Percentiles rank a stretch among this genome's conserved stretches.
Evolutionary conservation across 495 filamentous ascomycete genomes (phyloP).

Genomic region (Podospora pseudopauciseta): DNA sequence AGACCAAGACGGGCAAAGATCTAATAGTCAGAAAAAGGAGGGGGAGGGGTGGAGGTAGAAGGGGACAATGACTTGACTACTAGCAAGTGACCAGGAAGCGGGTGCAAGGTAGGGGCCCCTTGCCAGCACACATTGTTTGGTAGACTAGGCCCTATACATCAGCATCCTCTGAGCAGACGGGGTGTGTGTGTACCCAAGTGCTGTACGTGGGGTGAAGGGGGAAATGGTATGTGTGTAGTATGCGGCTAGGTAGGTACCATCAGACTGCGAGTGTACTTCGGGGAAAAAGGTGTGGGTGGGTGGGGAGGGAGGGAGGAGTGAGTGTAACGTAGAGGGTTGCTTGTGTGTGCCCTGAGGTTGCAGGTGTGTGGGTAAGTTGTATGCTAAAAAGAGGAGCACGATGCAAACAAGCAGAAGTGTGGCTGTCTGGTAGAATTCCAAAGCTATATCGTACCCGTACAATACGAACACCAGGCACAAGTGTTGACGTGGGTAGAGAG

Average conservation of each 20-base stretch:
- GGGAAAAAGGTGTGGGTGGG: constrained; percentile 6
- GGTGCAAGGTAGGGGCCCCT: constrained; percentile 19
- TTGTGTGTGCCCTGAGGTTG: constrained; percentile 3
- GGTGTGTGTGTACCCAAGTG: constrained; percentile 18
- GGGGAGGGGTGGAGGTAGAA: constrained; percentile 8
- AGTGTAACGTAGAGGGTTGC: constrained; percentile 2
- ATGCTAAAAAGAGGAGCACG: constrained; percentile 14
- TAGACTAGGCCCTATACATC: constrained; percentile 20
- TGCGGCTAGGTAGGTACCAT: constrained; percentile 13
- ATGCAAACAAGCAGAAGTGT: constrained; percentile 22
- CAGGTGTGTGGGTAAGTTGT: constrained; percentile 20
- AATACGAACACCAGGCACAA: not conserved
- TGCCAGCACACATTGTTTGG: constrained; percentile 30
- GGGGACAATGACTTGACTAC: constrained; percentile 3
- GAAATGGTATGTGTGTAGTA: constrained; percentile 10
- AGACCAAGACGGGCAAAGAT: constrained; percentile 3
- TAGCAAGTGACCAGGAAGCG: constrained; percentile 4
- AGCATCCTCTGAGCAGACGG: constrained; percentile 11
- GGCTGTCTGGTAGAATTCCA: constrained; percentile 22
- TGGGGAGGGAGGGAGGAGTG: constrained; percentile 2
- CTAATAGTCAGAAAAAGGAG: not conserved
- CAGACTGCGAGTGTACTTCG: constrained; percentile 4
- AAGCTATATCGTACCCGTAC: not conserved
- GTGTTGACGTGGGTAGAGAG: constrained; percentile 4
- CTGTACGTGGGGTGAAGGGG: constrained; percentile 13